Base-by-base conservation (phyloP, 495 filamentous ascomycete species). In the Penicillium daleae region DNA sequence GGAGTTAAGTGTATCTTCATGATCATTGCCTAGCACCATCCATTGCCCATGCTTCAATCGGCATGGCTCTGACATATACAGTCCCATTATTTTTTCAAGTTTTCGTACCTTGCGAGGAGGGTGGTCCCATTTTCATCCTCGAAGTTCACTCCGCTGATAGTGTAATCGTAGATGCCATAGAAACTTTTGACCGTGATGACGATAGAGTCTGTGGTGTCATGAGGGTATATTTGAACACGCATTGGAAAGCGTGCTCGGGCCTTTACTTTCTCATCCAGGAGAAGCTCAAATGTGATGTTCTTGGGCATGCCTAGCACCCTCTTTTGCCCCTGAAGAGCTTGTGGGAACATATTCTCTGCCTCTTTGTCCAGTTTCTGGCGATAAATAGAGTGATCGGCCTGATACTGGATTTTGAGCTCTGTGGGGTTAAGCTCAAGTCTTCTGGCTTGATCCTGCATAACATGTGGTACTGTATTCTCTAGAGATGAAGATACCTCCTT, bases 111-210 rank as follows among this genome's bases (percentile, higher is more conserved):
- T 52, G 95, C 92, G 73, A 99, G 97, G 69, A 99, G 86, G 59
- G 88, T 96, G 66, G 87, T 91, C 48, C 90, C 92, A 64, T 90
- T 74, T 44, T 89, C 84, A 77, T 97, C 93, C 73, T 98, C 92
- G 65, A 99, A 97, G 77, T 89, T 91, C 71, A 98, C 85, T 60
- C 92, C 90, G 72, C 86, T 85, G 64, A 86, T 83, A 65, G 86
- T 84, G 62, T 85, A 83, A 61, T 91, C 87, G 68, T 96, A 95
- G 66, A 98, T 85, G 40, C 93, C 95, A 73, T 95, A 97, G 80
- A 97, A 97, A 79, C 96, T 97, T 80, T 96, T 97, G 58, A 97
- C 93, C 5, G 95, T 97, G 4, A 91, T 91, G 58, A 97, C 89
- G 74, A 99, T 98, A 26, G 92, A 96, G 62, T 97, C 93, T 5